phyloP scores from a whole-genome alignment of 208 protist genomes.

The Crithidia sp. region DNA sequence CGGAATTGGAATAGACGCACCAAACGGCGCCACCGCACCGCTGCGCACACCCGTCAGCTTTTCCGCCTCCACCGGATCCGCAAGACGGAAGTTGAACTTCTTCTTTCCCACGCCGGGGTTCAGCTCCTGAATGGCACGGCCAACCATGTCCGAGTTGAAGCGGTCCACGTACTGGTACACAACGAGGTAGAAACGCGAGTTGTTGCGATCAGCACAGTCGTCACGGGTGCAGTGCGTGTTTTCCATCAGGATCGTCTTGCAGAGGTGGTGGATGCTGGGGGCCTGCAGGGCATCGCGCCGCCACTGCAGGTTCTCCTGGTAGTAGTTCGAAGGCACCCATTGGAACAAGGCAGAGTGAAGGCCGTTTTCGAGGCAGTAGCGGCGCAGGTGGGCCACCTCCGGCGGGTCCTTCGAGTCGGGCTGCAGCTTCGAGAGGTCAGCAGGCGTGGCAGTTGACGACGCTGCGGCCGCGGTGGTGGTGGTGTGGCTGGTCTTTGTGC shows the following conservation, averaged over 20 bases:
- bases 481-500: neutral
- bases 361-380: constrained; percentile 47
- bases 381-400: constrained; percentile 67
- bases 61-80: constrained; percentile 48
- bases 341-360: constrained; percentile 69
- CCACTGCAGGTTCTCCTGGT: constrained; percentile 80
- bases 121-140: constrained; percentile 54
- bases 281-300: constrained; percentile 78
- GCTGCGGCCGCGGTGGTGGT: constrained; percentile 1
- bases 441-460: constrained; percentile 10
- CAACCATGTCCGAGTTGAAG: constrained; percentile 77
- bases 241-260: constrained; percentile 93
- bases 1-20: constrained; percentile 50
- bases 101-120: constrained; percentile 88
- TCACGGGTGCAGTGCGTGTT: constrained; percentile 87
- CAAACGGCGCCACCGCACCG: constrained; percentile 80
- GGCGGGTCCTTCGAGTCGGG: constrained; percentile 64
- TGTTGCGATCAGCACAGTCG: constrained; percentile 69
- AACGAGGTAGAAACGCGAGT: constrained; percentile 86
- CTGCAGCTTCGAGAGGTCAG: constrained; percentile 47
- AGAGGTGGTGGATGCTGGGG: constrained; percentile 82
- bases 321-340: constrained; percentile 92
- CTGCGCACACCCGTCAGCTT: constrained; percentile 74
- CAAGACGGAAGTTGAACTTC: constrained; percentile 89
- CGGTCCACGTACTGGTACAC: constrained; percentile 86